phyloP scores from a whole-genome alignment of 2,329 filamentous ascomycete genomes.

The Fusarium neocosmosporiellum region DNA sequence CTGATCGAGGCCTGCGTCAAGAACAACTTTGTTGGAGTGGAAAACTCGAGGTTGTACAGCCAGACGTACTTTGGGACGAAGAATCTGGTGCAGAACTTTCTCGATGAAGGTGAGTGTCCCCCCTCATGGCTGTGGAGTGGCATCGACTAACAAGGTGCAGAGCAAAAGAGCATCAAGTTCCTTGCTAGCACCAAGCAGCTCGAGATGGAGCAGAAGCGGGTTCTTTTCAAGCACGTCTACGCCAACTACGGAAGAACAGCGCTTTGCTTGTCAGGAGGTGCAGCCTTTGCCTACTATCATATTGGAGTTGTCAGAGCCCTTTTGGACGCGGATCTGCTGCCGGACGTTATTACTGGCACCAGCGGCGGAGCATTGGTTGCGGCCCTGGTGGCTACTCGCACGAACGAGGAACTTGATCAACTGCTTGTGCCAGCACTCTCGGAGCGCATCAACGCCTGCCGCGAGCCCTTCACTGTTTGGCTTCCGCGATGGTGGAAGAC shows the following conservation, averaged over 20 bases:
- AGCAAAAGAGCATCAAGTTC: constrained; percentile 74
- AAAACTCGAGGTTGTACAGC: constrained; percentile 94
- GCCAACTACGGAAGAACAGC: constrained; percentile 94
- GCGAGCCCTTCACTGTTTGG: constrained; percentile 82
- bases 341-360: constrained; percentile 95
- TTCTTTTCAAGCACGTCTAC: constrained; percentile 86
- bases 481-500: constrained; percentile 88
- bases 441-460: constrained; percentile 84
- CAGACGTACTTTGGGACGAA: constrained; percentile 99
- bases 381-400: constrained; percentile 86
- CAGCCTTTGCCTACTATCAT: constrained; percentile 96
- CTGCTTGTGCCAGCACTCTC: constrained; percentile 90
- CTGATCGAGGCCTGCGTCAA: constrained; percentile 93
- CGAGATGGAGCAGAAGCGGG: constrained; percentile 77
- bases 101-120: constrained; percentile 77
- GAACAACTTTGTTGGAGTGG: constrained; percentile 96
- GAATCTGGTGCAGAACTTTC: constrained; percentile 87
- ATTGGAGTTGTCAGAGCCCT: constrained; percentile 92
- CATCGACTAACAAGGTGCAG: constrained; percentile 52
- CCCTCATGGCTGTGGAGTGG: constrained; percentile 82
- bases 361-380: constrained; percentile 94
- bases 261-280: constrained; percentile 91
- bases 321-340: constrained; percentile 85
- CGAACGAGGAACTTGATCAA: constrained; percentile 88
- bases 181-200: constrained; percentile 76